These are phyloP conservation scores for Tricholoma furcatifolium DNA, from an alignment of 768 basidiomycete species.

Conservation along the genomic window DNA sequence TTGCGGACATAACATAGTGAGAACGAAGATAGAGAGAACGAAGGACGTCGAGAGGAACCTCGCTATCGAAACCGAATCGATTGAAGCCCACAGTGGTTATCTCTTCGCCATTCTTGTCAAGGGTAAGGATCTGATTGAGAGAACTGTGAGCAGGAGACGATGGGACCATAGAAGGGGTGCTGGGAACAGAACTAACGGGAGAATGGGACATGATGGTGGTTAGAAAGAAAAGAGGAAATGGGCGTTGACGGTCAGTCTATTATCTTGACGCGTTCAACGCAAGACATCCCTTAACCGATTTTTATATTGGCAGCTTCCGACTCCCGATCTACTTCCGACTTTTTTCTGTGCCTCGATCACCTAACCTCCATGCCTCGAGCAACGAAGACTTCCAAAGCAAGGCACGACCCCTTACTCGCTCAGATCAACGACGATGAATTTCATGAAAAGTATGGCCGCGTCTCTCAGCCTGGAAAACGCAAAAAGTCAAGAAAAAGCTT, in stretches of 20 bases:
- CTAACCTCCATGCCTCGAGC: conserved; percentile 61
- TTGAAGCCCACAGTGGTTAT: conserved; percentile 81
- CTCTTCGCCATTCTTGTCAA: conserved; percentile 74
- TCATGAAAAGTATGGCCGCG: conserved; percentile 73
- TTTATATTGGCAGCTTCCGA: conserved; percentile 1
- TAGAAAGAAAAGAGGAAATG: conserved; percentile 13
- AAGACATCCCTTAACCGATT: conserved; percentile 9
- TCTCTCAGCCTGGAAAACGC: conserved; percentile 75
- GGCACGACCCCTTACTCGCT: conserved; percentile 86
- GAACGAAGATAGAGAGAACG: conserved; percentile 88
- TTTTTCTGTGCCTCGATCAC: conserved; percentile 13
- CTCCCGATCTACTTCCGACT: conserved; percentile 12
- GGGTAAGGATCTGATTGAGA: conserved; percentile 49
- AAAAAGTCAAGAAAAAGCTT: conserved; percentile 52
- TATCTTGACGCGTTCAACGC: conserved; percentile 11
- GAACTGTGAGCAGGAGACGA: conserved; percentile 12
- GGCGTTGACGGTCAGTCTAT: conserved; percentile 7
- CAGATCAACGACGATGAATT: conserved; percentile 82
- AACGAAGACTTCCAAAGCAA: conserved; percentile 51
- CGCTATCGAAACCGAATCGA: conserved; percentile 88
- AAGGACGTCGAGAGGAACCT: conserved; percentile 75
- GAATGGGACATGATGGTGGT: conserved; percentile 20
- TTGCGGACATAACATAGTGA: conserved; percentile 60
- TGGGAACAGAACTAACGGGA: conserved; percentile 21
- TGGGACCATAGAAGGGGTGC: background rate